A percentile compares a stretch with the other conserved stretches of the same genome.
Evolutionary conservation across 2,329 filamentous ascomycete species (phyloP).

Genomic region (Cercospora zeae-maydis): DNA sequence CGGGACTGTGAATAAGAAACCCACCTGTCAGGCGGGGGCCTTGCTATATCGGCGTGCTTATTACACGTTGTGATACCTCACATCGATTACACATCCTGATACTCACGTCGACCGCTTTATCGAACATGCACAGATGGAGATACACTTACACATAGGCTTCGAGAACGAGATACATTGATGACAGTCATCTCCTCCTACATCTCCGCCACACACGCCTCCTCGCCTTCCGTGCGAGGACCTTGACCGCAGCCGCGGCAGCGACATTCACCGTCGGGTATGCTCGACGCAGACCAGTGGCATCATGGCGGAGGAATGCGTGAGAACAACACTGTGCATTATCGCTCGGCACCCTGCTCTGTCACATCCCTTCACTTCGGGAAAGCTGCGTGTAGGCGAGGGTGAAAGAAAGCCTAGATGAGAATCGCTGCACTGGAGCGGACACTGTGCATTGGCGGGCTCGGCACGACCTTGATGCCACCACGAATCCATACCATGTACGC

Average conservation of each 20-base stretch:
- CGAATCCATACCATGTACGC: background rate
- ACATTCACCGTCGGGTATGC: background rate
- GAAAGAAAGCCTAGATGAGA: background rate
- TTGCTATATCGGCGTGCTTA: background rate
- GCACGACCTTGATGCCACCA: background rate
- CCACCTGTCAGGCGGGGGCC: background rate
- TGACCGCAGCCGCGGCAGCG: background rate
- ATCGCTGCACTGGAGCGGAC: background rate
- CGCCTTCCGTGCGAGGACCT: background rate
- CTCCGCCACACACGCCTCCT: background rate
- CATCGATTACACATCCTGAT: background rate
- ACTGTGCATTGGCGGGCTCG: background rate
- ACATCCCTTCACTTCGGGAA: background rate
- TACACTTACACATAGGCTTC: background rate
- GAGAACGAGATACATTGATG: background rate
- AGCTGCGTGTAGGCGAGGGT: background rate
- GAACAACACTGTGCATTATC: background rate
- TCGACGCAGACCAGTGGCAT: background rate
- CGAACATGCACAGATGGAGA: background rate
- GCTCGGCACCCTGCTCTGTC: background rate
- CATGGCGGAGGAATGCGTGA: background rate
- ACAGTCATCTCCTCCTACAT: background rate
- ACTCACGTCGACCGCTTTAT: background rate
- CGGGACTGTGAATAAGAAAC: conserved; percentile 8
- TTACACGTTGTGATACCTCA: background rate